A percentile compares a stretch with the other conserved stretches of the same genome.
These are phyloP conservation scores for Calonectria multiphialidica DNA, from an alignment of 2,329 filamentous ascomycete genomes.

Conservation along the genomic window DNA sequence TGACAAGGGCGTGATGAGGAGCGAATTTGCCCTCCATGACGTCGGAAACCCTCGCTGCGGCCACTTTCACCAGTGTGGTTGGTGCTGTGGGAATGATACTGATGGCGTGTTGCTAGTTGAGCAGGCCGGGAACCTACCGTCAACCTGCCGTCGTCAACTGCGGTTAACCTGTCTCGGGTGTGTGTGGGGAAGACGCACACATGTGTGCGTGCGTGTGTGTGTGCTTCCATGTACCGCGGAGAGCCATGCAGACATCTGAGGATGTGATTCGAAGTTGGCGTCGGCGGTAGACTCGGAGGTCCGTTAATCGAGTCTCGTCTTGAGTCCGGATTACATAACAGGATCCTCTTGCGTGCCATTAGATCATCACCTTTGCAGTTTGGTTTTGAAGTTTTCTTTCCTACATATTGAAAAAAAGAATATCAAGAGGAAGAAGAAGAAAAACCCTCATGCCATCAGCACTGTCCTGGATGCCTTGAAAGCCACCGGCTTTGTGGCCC, in stretches of 20 bases:
- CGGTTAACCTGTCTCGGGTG: constrained; percentile 9
- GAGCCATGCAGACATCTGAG: neutral
- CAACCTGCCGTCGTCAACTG: constrained; percentile 17
- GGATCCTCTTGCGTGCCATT: neutral
- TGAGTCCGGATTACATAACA: neutral
- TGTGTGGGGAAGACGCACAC: constrained; percentile 3
- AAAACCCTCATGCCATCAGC: neutral
- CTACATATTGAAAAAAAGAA: neutral
- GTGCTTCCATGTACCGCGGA: neutral
- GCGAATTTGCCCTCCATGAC: neutral
- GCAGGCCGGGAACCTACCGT: neutral
- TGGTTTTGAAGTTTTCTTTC: neutral
- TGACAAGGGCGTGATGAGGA: neutral
- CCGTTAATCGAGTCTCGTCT: constrained; percentile 3
- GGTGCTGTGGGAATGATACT: neutral
- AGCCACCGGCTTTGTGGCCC: neutral
- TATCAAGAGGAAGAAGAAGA: too few relatives aligned
- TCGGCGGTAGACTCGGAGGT: constrained; percentile 23
- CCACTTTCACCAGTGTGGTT: neutral
- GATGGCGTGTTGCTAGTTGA: constrained; percentile 3
- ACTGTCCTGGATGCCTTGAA: neutral
- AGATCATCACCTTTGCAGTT: neutral
- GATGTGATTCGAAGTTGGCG: neutral
- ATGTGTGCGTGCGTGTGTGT: neutral
- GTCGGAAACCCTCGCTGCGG: neutral